These are phyloP conservation scores for Silene conica DNA, from an alignment of 148 eudicot genomes.

Conservation along the genomic window DNA sequence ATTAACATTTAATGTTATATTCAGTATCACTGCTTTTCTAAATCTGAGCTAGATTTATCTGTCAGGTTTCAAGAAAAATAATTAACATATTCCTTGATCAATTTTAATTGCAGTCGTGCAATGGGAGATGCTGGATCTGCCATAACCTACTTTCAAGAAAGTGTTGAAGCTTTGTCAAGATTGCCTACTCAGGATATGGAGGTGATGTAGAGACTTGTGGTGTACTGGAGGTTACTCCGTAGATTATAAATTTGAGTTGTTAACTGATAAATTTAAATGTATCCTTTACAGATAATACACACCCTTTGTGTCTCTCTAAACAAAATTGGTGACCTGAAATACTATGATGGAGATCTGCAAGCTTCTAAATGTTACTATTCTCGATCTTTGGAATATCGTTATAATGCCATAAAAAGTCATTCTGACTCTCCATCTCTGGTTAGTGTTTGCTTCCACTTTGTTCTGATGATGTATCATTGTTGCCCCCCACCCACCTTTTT, in stretches of 20 bases:
- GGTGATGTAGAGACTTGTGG: constrained; percentile 33
- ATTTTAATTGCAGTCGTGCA: constrained; percentile 68
- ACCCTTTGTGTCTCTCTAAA: constrained; percentile 92
- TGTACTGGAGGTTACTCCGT: background rate
- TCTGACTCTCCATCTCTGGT: constrained; percentile 70
- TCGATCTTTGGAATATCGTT: constrained; percentile 78
- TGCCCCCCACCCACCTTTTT: background rate
- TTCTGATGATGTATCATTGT: constrained; percentile 1
- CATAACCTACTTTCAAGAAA: constrained; percentile 79
- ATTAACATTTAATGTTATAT: background rate
- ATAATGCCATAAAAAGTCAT: constrained; percentile 54
- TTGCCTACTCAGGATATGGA: constrained; percentile 62
- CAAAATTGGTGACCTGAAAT: constrained; percentile 93
- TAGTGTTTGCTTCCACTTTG: constrained; percentile 16
- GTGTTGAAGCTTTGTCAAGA: constrained; percentile 67
- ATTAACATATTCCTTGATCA: background rate
- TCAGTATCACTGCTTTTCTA: background rate
- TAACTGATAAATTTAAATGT: constrained; percentile 8
- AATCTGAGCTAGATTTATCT: background rate
- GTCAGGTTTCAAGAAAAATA: background rate
- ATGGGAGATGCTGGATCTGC: constrained; percentile 79
- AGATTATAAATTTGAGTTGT: constrained; percentile 3
- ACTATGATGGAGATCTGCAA: constrained; percentile 79
- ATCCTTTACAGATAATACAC: constrained; percentile 67
- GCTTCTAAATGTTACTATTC: constrained; percentile 70